Conservation (phyloP, 75 land plant species). For the Sequoia sempervirens region DNA sequence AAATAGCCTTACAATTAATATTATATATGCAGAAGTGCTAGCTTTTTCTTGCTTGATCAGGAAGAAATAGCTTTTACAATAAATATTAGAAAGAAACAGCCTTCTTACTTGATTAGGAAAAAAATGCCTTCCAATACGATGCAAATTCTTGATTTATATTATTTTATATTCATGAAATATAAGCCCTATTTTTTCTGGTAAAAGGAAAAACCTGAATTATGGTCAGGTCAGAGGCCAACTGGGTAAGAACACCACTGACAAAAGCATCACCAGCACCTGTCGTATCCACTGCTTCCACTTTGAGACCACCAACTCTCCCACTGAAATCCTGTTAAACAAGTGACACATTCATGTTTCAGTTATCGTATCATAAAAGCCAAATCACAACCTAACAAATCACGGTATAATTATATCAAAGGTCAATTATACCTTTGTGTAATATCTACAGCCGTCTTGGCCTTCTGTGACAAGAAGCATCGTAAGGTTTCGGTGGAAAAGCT, state of each 20-base stretch:
- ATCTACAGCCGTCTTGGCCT: slow-evolving; percentile 75
- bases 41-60: background rate
- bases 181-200: background rate
- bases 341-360: background rate
- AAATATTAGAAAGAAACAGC: background rate
- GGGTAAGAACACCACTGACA: slow-evolving; percentile 28
- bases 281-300: slow-evolving; percentile 36
- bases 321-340: slow-evolving; percentile 12
- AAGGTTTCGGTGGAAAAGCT: slow-evolving; percentile 67
- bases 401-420: background rate
- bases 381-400: background rate
- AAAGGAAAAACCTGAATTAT: slow-evolving; percentile 8
- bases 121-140: background rate
- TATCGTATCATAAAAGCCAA: background rate
- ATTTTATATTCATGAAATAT: background rate
- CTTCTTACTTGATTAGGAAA: background rate
- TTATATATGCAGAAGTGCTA: background rate
- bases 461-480: slow-evolving; percentile 82
- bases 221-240: slow-evolving; percentile 14
- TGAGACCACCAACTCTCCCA: slow-evolving; percentile 13
- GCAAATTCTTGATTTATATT: background rate
- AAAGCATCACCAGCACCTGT: slow-evolving; percentile 58
- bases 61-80: no score
- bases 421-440: slow-evolving; percentile 63
- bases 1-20: background rate